Percentiles rank a stretch among this genome's conserved stretches.
These are phyloP conservation scores for Grifola frondosa DNA, from an alignment of 1,284 basidiomycete genomes.

Conservation along the genomic window DNA sequence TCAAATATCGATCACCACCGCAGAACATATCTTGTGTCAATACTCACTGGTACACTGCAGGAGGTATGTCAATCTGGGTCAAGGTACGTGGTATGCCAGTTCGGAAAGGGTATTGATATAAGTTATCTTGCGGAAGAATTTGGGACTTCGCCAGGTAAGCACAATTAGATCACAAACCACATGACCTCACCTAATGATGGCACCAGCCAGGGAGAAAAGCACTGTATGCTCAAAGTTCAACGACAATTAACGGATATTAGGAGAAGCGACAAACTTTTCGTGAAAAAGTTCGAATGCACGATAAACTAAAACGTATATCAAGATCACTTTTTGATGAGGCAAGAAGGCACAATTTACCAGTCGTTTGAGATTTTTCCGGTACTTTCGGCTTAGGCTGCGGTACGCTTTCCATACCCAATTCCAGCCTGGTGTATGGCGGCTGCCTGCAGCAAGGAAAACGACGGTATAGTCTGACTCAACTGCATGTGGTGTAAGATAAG, in stretches of 20 bases:
- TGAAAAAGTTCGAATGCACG: constrained; percentile 84
- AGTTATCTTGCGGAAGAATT: constrained; percentile 82
- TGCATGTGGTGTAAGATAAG: constrained; percentile 29
- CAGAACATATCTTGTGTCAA: no score
- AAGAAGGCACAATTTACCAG: constrained; percentile 45
- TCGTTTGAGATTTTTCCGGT: constrained; percentile 84
- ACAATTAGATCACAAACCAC: neutral
- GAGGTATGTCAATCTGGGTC: constrained; percentile 82
- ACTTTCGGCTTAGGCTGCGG: constrained; percentile 76
- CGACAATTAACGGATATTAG: no score
- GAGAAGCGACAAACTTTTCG: constrained; percentile 76
- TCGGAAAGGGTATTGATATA: constrained; percentile 73
- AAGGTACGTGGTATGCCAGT: constrained; percentile 75
- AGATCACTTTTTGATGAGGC: constrained; percentile 5
- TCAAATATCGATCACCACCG: no score
- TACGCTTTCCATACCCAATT: constrained; percentile 92
- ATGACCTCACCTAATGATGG: constrained; percentile 69
- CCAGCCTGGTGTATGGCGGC: constrained; percentile 74
- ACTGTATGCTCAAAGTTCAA: no score
- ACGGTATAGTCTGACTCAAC: constrained; percentile 87
- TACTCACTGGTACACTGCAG: constrained; percentile 73
- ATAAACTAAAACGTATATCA: constrained; percentile 54
- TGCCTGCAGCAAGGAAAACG: constrained; percentile 83
- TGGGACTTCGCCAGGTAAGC: constrained; percentile 51
- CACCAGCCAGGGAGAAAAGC: constrained; percentile 82